Base-by-base conservation (phyloP, 2,329 filamentous ascomycete species). In the Clarireedia homoeocarpa region DNA sequence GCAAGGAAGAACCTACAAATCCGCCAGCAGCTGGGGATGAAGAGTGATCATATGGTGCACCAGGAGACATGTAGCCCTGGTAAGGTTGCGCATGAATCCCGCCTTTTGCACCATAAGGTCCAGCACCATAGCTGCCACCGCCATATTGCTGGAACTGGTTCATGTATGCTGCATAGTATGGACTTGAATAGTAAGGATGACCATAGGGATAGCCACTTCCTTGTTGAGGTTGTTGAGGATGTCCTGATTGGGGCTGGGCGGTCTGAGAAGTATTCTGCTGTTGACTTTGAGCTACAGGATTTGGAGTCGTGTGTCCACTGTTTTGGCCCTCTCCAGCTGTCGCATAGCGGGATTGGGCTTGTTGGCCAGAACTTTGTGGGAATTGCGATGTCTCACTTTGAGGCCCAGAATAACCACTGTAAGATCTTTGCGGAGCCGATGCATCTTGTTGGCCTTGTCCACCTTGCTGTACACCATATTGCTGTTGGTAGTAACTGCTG, bases 231-330 rank as follows among this genome's bases (percentile, higher is more conserved):
- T 73, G 74, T 65, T 81, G 80, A 48, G 73, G 74, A 67, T 81
- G 80, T 10, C 74, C 73, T 20, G 68, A 65, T 59, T 72, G 70
- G 48, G 68, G 65, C 50, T 70, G 67, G 53, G 66, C 61, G 50
- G 65, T 67, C 59, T 81, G 77, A 55, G 73, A 76, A 59, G 73
- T 71, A 50, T 69, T 70, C 58, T 72, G 71, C 49, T 78, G 78
- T 59, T 79, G 76, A 52, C 72, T 75, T 58, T 78, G 78, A 58
- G 82, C 71, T 42, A 85, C 79, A 27, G 91, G 91, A 74, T 95
- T 94, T 38, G 92, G 91, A 2, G 91, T 96, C 66, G 87, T 92
- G 71, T 94, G 87, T 46, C 91, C 92, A 70, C 90, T 96, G 75
- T 86, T 90, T 67, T 91, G 88, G 59, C 82, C 80, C 55, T 95